These are phyloP conservation scores for Ophiocytium majus DNA, from an alignment of 352 stramenopile genomes.

Conservation along the genomic window DNA sequence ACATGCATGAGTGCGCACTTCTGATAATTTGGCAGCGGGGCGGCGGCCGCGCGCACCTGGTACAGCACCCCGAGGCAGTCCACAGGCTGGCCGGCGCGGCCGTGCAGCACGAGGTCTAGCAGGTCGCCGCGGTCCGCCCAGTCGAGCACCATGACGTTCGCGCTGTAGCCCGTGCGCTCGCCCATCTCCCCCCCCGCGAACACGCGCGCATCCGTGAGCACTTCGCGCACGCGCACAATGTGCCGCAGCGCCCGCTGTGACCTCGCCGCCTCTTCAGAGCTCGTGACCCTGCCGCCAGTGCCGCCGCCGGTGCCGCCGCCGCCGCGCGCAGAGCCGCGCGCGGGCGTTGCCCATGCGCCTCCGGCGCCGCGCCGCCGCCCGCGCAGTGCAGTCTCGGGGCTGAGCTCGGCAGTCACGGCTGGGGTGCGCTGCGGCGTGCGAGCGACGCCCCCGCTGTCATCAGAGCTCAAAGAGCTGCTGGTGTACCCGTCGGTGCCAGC, in stretches of 20 bases:
- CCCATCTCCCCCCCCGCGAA: not conserved
- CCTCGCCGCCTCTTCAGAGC: not conserved
- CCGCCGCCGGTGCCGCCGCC: too few species aligned
- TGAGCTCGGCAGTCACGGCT: too few species aligned
- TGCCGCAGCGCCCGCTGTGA: not conserved
- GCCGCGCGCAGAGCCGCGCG: too few species aligned
- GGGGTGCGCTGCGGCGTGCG: too few species aligned
- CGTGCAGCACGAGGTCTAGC: not conserved
- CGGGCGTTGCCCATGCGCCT: too few species aligned
- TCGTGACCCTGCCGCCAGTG: too few species aligned
- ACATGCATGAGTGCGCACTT: not conserved
- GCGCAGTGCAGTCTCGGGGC: too few species aligned
- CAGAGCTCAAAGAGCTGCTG: too few species aligned
- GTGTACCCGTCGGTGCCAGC: too few species aligned
- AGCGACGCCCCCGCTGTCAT: too few species aligned
- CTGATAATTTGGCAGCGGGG: not conserved
- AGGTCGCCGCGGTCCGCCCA: slow-evolving; percentile 8
- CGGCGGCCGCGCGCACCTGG: too few species aligned
- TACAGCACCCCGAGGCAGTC: not conserved
- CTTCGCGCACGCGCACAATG: not conserved
- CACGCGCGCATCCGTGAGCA: not conserved
- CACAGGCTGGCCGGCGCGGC: not conserved
- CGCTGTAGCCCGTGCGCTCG: not conserved
- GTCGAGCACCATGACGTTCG: not conserved
- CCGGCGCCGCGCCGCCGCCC: too few species aligned